These are phyloP conservation scores for Paraphaeosphaeria sporulosa DNA, from an alignment of 2,329 filamentous ascomycete genomes.

Conservation along the genomic window DNA sequence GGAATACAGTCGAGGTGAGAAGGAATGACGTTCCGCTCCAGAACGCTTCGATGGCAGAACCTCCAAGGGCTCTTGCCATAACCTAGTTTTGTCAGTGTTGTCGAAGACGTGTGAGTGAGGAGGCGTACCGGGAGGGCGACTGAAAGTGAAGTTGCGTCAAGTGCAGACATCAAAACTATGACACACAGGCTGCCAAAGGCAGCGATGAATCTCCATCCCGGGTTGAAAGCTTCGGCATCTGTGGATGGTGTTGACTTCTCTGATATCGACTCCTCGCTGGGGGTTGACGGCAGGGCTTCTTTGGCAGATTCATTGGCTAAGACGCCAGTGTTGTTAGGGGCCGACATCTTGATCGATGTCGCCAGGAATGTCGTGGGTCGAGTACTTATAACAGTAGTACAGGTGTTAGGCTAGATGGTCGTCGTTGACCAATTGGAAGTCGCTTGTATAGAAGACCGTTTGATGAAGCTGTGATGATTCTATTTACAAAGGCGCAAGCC, in stretches of 20 bases:
- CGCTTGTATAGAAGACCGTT: not conserved
- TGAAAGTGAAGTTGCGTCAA: conserved; percentile 71
- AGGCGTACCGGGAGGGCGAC: conserved; percentile 60
- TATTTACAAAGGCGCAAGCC: not conserved
- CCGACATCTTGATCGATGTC: conserved; percentile 20
- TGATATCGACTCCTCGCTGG: conserved; percentile 19
- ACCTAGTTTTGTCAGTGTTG: conserved; percentile 34
- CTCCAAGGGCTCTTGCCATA: conserved; percentile 46
- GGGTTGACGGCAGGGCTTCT: conserved; percentile 14
- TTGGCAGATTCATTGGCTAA: conserved; percentile 18
- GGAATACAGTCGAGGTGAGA: conserved; percentile 68
- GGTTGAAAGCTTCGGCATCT: conserved; percentile 32
- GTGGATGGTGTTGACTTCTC: conserved; percentile 18
- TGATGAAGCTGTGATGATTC: not conserved
- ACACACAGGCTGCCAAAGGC: conserved; percentile 62
- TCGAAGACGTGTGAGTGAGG: not conserved
- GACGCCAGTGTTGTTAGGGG: not conserved
- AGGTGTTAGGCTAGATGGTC: no score
- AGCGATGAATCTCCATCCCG: conserved; percentile 46
- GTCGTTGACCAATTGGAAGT: not conserved
- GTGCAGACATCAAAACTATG: conserved; percentile 67
- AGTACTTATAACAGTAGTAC: not conserved
- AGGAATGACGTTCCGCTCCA: conserved; percentile 66
- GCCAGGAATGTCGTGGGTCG: conserved; percentile 5
- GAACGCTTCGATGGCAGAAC: conserved; percentile 52